phyloP scores from a whole-genome alignment of 2,329 filamentous ascomycete species.

The Incumbomyces lentus region DNA sequence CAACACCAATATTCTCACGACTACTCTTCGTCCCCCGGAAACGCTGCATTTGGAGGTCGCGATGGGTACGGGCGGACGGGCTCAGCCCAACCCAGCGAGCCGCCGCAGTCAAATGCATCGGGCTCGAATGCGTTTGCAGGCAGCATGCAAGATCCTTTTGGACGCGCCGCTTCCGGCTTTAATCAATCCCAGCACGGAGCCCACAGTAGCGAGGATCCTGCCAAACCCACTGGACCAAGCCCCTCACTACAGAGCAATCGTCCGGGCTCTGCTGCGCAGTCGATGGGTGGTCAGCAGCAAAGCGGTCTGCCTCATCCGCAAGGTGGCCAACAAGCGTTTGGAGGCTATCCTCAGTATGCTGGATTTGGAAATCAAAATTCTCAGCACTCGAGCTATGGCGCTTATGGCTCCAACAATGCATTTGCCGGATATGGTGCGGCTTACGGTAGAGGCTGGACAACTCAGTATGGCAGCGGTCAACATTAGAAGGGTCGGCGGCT shows the following conservation, averaged over 20 bases:
- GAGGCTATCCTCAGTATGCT: constrained; percentile 22
- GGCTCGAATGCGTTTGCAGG: constrained; percentile 41
- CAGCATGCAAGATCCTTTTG: constrained; percentile 49
- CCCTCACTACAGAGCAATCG: constrained; percentile 53
- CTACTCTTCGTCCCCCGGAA: constrained; percentile 54
- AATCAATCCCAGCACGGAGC: constrained; percentile 37
- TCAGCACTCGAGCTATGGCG: constrained; percentile 18
- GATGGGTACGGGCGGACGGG: constrained; percentile 52
- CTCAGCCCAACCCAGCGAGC: constrained; percentile 46
- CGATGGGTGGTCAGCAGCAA: constrained; percentile 37
- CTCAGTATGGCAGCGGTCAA: constrained; percentile 8
- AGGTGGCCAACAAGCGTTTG: constrained; percentile 21
- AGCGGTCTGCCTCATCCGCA: constrained; percentile 23
- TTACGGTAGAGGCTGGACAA: constrained; percentile 13
- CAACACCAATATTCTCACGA: constrained; percentile 56
- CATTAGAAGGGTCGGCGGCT: constrained; percentile 5
- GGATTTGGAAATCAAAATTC: constrained; percentile 13
- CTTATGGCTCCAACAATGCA: constrained; percentile 18
- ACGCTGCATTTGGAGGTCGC: constrained; percentile 40
- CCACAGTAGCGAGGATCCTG: constrained; percentile 39
- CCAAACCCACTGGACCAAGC: constrained; percentile 49
- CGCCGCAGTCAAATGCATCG: constrained; percentile 37
- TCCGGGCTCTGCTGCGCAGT: constrained; percentile 54
- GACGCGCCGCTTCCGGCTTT: constrained; percentile 48
- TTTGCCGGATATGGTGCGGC: constrained; percentile 19